Percentiles rank a stretch among this genome's conserved stretches.
Evolutionary conservation across 106 monocot species (phyloP).

Genomic region (Hemerocallis citrina): DNA sequence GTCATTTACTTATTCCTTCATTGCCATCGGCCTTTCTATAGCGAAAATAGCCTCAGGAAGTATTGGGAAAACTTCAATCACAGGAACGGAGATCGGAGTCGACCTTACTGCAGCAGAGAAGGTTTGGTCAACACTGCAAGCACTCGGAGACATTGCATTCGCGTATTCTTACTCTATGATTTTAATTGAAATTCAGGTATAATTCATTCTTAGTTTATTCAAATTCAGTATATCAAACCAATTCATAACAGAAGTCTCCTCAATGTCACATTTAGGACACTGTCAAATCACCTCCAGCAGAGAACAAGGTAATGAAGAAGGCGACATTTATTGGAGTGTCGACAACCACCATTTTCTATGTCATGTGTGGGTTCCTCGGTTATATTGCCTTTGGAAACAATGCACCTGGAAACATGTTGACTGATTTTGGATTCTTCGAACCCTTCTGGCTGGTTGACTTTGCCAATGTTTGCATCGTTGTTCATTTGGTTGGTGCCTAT

Average conservation of each 20-base stretch:
- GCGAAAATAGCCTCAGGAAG: conserved; percentile 38
- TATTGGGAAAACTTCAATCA: conserved; percentile 20
- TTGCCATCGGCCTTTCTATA: conserved; percentile 45
- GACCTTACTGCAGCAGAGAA: conserved; percentile 47
- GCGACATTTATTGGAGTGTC: conserved; percentile 42
- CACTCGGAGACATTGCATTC: conserved; percentile 70
- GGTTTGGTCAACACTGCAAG: conserved; percentile 64
- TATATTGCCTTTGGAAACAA: conserved; percentile 53
- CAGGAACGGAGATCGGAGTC: conserved; percentile 50
- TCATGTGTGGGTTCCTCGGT: conserved; percentile 44
- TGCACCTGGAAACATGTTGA: conserved; percentile 51
- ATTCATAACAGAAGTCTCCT: too few relatives aligned
- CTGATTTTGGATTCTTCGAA: conserved; percentile 54
- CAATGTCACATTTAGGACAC: conserved; percentile 44
- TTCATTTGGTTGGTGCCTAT: conserved; percentile 49
- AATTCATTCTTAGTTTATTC: too few relatives aligned
- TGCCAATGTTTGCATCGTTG: conserved; percentile 38
- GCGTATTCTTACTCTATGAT: conserved; percentile 61
- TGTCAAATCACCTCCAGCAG: conserved; percentile 57
- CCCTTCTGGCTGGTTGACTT: conserved; percentile 50
- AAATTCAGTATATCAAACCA: too few relatives aligned
- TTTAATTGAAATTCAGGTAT: conserved; percentile 76
- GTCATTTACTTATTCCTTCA: conserved; percentile 60
- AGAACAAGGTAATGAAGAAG: conserved; percentile 63
- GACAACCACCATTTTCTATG: conserved; percentile 48